A percentile compares a stretch with the other conserved stretches of the same genome.
Conservation (phyloP, 257 asterid species). For the Phtheirospermum japonicum region DNA sequence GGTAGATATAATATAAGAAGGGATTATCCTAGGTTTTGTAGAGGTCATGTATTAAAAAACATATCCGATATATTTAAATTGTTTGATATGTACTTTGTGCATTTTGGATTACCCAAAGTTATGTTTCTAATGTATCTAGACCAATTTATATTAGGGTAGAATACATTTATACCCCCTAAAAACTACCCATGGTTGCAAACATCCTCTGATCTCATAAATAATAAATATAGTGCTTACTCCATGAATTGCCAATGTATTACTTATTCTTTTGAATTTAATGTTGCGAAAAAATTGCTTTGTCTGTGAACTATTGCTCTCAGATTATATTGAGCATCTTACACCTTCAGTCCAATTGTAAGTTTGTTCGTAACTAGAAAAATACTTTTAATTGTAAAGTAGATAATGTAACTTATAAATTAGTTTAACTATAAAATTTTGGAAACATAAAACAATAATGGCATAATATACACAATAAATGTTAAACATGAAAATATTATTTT, state of each 20-base stretch:
- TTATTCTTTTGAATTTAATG: background rate
- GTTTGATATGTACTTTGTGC: conserved; percentile 14
- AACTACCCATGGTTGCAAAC: background rate
- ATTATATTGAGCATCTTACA: background rate
- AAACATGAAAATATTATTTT: background rate
- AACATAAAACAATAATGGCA: background rate
- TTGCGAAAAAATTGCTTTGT: background rate
- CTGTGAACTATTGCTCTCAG: background rate
- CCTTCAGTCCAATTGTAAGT: background rate
- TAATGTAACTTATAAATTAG: background rate
- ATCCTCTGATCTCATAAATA: background rate
- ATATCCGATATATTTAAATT: conserved; percentile 7
- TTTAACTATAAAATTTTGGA: background rate
- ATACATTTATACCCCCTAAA: background rate
- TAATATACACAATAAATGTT: background rate
- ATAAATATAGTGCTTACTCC: background rate
- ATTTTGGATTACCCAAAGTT: conserved; percentile 2
- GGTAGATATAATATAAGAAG: background rate
- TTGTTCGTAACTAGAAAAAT: background rate
- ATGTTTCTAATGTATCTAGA: conserved; percentile 7
- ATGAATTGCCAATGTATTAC: background rate
- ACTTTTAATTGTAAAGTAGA: no score
- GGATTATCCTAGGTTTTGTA: conserved; percentile 19
- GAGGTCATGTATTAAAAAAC: conserved; percentile 11
- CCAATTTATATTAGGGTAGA: background rate